Conservation (phyloP, 2,329 filamentous ascomycete species). For the Pseudofabraea citricarpa region DNA sequence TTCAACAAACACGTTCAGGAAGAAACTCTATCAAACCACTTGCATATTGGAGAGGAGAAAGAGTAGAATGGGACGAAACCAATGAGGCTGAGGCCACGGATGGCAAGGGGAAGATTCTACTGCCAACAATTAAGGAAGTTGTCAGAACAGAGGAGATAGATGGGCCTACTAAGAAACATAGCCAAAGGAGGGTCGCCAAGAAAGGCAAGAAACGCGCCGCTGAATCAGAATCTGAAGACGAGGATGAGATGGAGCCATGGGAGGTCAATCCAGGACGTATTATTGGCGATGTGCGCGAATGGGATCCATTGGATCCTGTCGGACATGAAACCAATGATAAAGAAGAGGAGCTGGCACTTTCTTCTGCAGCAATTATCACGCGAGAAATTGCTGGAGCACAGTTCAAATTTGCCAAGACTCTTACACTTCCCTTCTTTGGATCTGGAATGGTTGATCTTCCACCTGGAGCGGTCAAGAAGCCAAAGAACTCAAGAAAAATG, state of each 20-base stretch:
- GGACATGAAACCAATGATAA: slow-evolving; percentile 49
- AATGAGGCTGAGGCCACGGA: slow-evolving; percentile 48
- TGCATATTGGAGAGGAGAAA: slow-evolving; percentile 83
- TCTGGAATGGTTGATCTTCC: slow-evolving; percentile 87
- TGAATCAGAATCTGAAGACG: slow-evolving; percentile 39
- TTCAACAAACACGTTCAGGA: slow-evolving; percentile 66
- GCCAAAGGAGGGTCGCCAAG: slow-evolving; percentile 17
- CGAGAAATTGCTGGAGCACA: slow-evolving; percentile 57
- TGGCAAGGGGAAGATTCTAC: slow-evolving; percentile 50
- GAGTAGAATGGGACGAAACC: slow-evolving; percentile 62
- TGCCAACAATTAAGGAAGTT: slow-evolving; percentile 71
- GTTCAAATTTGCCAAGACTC: slow-evolving; percentile 86
- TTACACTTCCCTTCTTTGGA: slow-evolving; percentile 81
- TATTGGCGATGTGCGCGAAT: slow-evolving; percentile 57
- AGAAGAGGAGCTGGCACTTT: slow-evolving; percentile 48
- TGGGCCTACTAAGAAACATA: slow-evolving; percentile 32
- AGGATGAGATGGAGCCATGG: slow-evolving; percentile 63
- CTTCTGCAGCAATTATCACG: slow-evolving; percentile 46
- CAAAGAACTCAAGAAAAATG: slow-evolving; percentile 93
- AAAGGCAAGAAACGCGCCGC: slow-evolving; percentile 21
- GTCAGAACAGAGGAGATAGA: slow-evolving; percentile 61
- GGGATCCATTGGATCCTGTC: slow-evolving; percentile 56
- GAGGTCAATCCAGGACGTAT: slow-evolving; percentile 63
- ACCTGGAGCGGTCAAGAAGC: slow-evolving; percentile 74
- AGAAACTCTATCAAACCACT: slow-evolving; percentile 74